These are phyloP conservation scores for Hawksworthiomyces lignivorus DNA, from an alignment of 2,329 filamentous ascomycete genomes.

Conservation along the genomic window DNA sequence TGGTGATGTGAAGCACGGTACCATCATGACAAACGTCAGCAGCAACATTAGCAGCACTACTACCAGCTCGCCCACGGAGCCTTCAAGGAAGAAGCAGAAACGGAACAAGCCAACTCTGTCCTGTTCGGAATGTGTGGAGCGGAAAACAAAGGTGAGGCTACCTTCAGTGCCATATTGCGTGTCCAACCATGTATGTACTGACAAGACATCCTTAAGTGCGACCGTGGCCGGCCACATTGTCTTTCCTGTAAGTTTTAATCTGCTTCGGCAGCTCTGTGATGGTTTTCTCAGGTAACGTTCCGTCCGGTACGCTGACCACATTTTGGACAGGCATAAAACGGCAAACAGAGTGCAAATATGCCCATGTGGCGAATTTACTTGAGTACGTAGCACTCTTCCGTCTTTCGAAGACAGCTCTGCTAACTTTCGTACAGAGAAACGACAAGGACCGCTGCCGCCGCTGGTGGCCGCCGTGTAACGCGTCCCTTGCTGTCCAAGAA, in stretches of 20 bases:
- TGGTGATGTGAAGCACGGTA: constrained; percentile 1
- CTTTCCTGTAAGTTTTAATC: constrained; percentile 57
- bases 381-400: constrained; percentile 44
- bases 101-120: constrained; percentile 77
- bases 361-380: constrained; percentile 66
- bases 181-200: too few relatives aligned
- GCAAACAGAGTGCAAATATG: constrained; percentile 68
- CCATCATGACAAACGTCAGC: background rate
- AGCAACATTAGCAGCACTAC: constrained; percentile 2
- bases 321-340: constrained; percentile 50
- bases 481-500: constrained; percentile 48
- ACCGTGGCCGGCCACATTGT: constrained; percentile 63
- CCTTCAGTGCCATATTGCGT: too few relatives aligned
- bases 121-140: constrained; percentile 71
- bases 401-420: background rate
- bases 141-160: constrained; percentile 71
- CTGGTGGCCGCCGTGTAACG: constrained; percentile 47
- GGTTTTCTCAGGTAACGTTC: background rate
- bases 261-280: too few relatives aligned
- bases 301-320: constrained; percentile 2
- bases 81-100: constrained; percentile 66
- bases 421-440: constrained; percentile 56
- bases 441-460: constrained; percentile 37
- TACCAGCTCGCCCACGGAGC: constrained; percentile 24
- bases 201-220: constrained; percentile 61